Percentiles rank a stretch among this genome's conserved stretches.
Evolutionary conservation across 1,139 yeast genomes (phyloP).

Genomic region (Protomyces macrosporus): DNA sequence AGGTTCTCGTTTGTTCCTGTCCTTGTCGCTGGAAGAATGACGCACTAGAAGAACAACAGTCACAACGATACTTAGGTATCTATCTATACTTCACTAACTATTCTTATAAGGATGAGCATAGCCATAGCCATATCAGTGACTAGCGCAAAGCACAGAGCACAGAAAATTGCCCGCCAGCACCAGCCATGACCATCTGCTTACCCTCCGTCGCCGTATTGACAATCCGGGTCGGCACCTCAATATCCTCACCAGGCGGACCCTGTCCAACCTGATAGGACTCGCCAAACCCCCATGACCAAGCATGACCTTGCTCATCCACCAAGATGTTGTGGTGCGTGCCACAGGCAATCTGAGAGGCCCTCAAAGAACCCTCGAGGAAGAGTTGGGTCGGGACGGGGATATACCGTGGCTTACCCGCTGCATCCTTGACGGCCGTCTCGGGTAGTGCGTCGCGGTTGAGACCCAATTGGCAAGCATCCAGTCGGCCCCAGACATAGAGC

Average conservation of each 20-base stretch:
- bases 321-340: constrained; percentile 95
- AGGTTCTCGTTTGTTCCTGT: neutral
- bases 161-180: constrained; percentile 95
- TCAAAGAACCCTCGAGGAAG: constrained; percentile 48
- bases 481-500: constrained; percentile 80
- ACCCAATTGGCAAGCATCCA: constrained; percentile 90
- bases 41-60: neutral
- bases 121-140: neutral
- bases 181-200: constrained; percentile 61
- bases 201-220: constrained; percentile 86
- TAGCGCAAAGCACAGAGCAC: constrained; percentile 15
- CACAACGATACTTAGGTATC: neutral
- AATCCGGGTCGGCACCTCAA: constrained; percentile 78
- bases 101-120: neutral
- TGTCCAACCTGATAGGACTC: constrained; percentile 94
- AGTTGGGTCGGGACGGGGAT: constrained; percentile 68
- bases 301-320: constrained; percentile 70
- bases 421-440: constrained; percentile 66
- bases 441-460: constrained; percentile 60
- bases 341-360: constrained; percentile 60
- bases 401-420: constrained; percentile 76
- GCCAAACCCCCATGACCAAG: constrained; percentile 96
- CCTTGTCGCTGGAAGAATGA: neutral
- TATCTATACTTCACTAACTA: too few relatives aligned
- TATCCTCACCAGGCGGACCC: constrained; percentile 87